These are phyloP conservation scores for Hibiscus tridactylites DNA, from an alignment of 345 rosid species.

Conservation along the genomic window DNA sequence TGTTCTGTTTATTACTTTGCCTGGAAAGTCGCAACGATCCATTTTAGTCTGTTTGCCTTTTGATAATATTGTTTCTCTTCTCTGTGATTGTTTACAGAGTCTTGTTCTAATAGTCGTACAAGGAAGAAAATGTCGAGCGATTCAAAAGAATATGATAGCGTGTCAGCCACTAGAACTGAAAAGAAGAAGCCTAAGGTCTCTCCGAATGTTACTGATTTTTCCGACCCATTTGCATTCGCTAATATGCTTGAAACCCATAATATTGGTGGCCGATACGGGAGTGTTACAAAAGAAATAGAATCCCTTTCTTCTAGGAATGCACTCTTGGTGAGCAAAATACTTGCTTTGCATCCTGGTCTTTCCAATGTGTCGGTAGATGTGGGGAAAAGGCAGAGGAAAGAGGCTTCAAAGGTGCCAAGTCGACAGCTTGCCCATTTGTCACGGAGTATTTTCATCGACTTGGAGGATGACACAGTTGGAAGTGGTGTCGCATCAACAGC, in stretches of 20 bases:
- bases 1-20: not conserved
- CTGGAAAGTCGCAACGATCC: not conserved
- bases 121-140: conserved; percentile 28
- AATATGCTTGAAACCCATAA: conserved; percentile 36
- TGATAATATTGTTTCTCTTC: not conserved
- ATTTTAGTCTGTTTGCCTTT: not conserved
- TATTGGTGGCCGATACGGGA: conserved; percentile 54
- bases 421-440: conserved; percentile 14
- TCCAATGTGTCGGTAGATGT: conserved; percentile 5
- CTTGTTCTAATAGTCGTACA: conserved; percentile 24
- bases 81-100: conserved; percentile 25
- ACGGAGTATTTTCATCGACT: conserved; percentile 22
- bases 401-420: conserved; percentile 13
- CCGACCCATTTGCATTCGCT: conserved; percentile 47
- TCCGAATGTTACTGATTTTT: conserved; percentile 30
- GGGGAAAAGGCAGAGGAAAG: conserved; percentile 14
- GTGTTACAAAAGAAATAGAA: conserved; percentile 54
- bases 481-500: conserved; percentile 16
- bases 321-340: conserved; percentile 19
- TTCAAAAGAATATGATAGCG: conserved; percentile 4
- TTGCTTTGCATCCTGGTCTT: conserved; percentile 24
- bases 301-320: conserved; percentile 37
- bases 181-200: conserved; percentile 21
- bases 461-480: conserved; percentile 37
- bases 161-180: conserved; percentile 4